A percentile compares a stretch with the other conserved stretches of the same genome.
Conservation (phyloP, 129 eudicot species). For the Artemisia argyi region DNA sequence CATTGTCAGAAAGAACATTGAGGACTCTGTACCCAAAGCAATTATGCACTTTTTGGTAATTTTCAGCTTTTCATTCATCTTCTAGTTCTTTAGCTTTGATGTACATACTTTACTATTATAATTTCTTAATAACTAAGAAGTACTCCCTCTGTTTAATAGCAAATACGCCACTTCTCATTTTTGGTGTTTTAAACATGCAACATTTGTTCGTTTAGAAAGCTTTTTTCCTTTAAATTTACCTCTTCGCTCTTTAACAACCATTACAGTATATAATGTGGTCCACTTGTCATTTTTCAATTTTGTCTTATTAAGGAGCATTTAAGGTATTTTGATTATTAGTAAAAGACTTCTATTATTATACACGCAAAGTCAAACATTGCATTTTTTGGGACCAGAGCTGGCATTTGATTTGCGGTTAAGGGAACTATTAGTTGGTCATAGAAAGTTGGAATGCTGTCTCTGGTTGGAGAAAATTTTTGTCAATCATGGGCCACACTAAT, state of each 20-base stretch:
- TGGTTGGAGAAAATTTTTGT: background rate
- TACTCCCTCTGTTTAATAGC: background rate
- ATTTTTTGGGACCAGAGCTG: background rate
- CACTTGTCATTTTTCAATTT: background rate
- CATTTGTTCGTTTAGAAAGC: background rate
- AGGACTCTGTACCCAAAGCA: constrained; percentile 91
- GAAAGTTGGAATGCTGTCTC: constrained; percentile 8
- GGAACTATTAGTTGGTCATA: constrained; percentile 7
- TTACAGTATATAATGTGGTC: background rate
- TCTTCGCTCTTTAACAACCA: background rate
- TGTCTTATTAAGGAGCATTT: background rate
- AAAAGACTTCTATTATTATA: background rate
- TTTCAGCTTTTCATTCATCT: background rate
- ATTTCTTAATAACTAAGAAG: background rate
- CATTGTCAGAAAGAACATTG: constrained; percentile 91
- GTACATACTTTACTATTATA: no score
- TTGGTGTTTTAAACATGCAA: constrained; percentile 3
- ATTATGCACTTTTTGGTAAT: constrained; percentile 99
- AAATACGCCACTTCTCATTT: background rate
- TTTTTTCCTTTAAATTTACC: background rate
- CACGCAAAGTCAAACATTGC: background rate
- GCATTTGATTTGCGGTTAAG: background rate
- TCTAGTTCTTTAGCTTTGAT: no score
- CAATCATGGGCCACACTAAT: background rate
- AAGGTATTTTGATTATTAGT: background rate